Conservation (phyloP, 2,329 filamentous ascomycete genomes). For the Penicillium sp. region DNA sequence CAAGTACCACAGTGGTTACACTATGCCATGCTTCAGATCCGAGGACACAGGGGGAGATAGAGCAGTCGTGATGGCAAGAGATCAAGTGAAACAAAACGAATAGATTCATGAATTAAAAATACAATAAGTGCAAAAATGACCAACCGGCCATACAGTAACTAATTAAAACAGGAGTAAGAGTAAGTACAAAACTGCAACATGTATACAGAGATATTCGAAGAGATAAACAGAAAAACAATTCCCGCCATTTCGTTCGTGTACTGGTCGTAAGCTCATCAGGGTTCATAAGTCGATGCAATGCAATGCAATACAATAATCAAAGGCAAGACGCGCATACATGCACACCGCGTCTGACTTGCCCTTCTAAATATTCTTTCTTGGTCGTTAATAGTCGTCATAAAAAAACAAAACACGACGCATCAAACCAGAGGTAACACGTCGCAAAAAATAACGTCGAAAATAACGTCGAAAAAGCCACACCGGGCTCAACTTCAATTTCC, state of each 20-base stretch:
- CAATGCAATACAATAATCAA: conserved; percentile 4
- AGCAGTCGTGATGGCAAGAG: neutral
- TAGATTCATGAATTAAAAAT: conserved; percentile 5
- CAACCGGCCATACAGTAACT: neutral
- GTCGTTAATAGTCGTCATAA: conserved; percentile 6
- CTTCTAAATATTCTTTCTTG: conserved; percentile 1
- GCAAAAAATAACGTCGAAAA: neutral
- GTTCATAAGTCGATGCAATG: conserved; percentile 11
- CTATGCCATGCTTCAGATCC: neutral
- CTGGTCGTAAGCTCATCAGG: conserved; percentile 10
- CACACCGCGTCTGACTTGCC: neutral
- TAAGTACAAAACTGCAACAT: neutral
- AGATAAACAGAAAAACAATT: neutral
- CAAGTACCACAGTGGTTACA: neutral
- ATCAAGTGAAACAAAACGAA: neutral
- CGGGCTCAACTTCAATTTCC: neutral
- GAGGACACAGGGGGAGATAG: neutral
- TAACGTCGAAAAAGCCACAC: neutral
- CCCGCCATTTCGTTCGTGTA: conserved; percentile 8
- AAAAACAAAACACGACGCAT: neutral
- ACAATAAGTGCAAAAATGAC: neutral
- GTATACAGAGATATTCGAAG: neutral
- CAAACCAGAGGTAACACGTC: conserved; percentile 1
- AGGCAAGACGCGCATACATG: conserved; percentile 4
- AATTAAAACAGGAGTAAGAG: neutral